These are phyloP conservation scores for Chaetomium sp. DNA, from an alignment of 2,329 filamentous ascomycete species.

Conservation along the genomic window DNA sequence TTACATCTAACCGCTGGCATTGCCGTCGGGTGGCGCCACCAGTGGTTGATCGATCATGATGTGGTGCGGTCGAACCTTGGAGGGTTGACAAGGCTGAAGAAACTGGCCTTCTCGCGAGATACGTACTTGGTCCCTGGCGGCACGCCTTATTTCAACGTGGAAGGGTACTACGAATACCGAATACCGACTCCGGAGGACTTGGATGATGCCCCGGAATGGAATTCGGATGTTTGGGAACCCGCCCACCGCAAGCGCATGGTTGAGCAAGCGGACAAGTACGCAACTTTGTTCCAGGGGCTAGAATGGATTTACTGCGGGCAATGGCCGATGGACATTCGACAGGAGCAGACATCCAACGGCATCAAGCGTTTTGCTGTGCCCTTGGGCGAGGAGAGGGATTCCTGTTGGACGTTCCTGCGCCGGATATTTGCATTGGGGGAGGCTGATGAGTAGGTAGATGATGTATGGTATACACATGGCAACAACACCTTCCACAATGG, in stretches of 20 bases:
- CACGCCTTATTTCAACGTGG: no score
- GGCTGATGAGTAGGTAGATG: no score
- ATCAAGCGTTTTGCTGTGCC: background rate
- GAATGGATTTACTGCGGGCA: background rate
- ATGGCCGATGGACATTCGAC: background rate
- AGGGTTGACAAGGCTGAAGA: background rate
- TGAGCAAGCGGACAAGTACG: background rate
- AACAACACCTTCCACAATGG: no score
- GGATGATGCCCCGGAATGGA: background rate
- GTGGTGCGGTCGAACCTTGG: background rate
- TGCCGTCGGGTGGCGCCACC: background rate
- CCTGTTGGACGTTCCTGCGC: background rate
- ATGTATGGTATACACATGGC: no score
- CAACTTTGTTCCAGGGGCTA: background rate
- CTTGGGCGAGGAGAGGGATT: background rate
- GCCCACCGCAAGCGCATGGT: background rate
- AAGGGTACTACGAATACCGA: background rate
- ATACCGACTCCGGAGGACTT: background rate
- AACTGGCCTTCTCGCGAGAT: background rate
- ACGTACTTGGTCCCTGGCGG: background rate
- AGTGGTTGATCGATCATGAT: background rate
- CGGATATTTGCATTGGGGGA: background rate
- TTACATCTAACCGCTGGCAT: background rate
- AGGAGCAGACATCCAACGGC: background rate
- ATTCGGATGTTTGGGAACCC: background rate